Evolutionary conservation across 371 early-diverging fungal species (phyloP).

Genomic region (Lichtheimia ornata): DNA sequence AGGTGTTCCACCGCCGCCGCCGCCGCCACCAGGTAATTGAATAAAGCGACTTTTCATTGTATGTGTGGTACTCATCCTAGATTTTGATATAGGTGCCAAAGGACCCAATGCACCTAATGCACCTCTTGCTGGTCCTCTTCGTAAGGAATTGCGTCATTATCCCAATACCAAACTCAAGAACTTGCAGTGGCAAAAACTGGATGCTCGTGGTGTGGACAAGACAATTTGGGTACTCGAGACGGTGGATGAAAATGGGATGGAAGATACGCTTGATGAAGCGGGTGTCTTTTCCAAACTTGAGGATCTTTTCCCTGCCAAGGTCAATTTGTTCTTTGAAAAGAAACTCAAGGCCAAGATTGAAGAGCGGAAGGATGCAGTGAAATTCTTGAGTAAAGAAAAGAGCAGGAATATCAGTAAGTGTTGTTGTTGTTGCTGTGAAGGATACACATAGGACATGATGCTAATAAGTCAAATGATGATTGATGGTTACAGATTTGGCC

Average conservation of each 20-base stretch:
- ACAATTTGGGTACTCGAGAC: conserved; percentile 28
- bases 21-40: conserved; percentile 24
- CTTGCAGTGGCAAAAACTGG: conserved; percentile 41
- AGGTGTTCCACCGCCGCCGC: conserved; percentile 27
- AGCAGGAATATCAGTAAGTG: conserved; percentile 41
- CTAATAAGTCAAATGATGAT: no score
- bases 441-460: no score
- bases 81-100: background rate
- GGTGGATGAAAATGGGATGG: conserved; percentile 26
- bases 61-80: background rate
- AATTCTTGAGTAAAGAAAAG: conserved; percentile 42
- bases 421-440: background rate
- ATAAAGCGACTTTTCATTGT: background rate
- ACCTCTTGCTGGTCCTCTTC: conserved; percentile 14
- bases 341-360: conserved; percentile 15
- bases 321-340: conserved; percentile 28
- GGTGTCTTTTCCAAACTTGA: conserved; percentile 32
- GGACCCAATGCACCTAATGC: conserved; percentile 15
- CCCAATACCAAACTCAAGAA: conserved; percentile 34
- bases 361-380: conserved; percentile 28
- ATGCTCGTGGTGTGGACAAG: conserved; percentile 19
- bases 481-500: conserved; percentile 19
- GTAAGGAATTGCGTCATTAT: conserved; percentile 28
- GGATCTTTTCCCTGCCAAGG: conserved; percentile 28
- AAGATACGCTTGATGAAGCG: conserved; percentile 18